These are phyloP conservation scores for Carex arenaria DNA, from an alignment of 202 grass and related monocot genomes.

Conservation along the genomic window DNA sequence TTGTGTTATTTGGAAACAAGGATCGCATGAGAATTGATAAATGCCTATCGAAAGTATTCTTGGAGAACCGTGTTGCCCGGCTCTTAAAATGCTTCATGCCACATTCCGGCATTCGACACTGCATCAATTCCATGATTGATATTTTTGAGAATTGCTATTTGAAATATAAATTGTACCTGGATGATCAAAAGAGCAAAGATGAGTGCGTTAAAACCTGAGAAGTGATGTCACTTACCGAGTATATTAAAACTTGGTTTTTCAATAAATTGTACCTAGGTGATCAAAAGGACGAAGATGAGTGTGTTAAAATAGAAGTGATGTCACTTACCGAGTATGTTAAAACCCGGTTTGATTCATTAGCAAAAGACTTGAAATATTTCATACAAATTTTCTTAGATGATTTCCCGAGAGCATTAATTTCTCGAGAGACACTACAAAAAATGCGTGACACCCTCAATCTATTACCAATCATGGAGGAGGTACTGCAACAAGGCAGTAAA, in stretches of 20 bases:
- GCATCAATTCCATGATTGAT: constrained; percentile 21
- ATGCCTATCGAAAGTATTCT: constrained; percentile 41
- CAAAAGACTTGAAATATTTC: constrained; percentile 32
- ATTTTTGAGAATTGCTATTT: constrained; percentile 20
- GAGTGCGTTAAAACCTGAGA: not conserved
- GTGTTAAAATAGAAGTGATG: not conserved
- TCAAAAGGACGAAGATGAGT: not conserved
- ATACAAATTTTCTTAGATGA: constrained; percentile 44
- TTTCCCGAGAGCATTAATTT: constrained; percentile 39
- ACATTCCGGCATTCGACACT: constrained; percentile 4
- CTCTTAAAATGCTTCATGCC: constrained; percentile 39
- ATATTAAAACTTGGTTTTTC: constrained; percentile 34
- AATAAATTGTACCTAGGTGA: not conserved
- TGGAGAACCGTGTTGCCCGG: constrained; percentile 26
- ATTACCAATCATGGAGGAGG: not conserved
- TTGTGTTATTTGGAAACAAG: constrained; percentile 56
- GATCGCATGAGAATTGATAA: constrained; percentile 33
- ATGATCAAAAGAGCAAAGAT: not conserved
- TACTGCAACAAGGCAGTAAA: not conserved
- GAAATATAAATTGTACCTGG: constrained; percentile 4
- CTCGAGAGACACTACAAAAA: not conserved
- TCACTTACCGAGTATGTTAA: constrained; percentile 49
- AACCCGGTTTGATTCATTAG: constrained; percentile 34
- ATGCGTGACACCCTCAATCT: not conserved
- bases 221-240: constrained; percentile 41